Evolutionary conservation across 1,139 yeast species (phyloP).

Genomic region (Geotrichum phurueaensis): DNA sequence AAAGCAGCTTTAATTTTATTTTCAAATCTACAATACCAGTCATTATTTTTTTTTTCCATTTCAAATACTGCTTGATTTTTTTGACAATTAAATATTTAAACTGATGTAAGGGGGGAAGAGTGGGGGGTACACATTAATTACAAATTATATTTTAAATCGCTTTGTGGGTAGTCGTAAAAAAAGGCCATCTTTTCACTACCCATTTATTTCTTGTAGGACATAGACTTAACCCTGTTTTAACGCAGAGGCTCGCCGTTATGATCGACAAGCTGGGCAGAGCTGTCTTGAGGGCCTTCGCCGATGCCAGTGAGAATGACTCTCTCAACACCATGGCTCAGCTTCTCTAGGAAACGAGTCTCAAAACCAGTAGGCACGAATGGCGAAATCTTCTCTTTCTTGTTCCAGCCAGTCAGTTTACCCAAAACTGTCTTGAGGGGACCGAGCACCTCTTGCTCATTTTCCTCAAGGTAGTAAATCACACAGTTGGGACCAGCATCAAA

Average conservation of each 20-base stretch:
- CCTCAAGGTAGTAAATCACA: slow-evolving; percentile 77
- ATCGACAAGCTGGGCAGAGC: slow-evolving; percentile 10
- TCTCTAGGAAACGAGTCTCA: slow-evolving; percentile 43
- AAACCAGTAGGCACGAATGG: slow-evolving; percentile 36
- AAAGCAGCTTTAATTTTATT: too few relatives aligned
- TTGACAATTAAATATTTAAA: background rate
- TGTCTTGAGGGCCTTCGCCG: slow-evolving; percentile 67
- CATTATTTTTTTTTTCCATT: background rate
- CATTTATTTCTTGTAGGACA: background rate
- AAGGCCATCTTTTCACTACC: background rate
- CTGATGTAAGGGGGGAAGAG: too few relatives aligned
- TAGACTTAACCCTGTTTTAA: background rate
- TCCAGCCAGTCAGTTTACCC: slow-evolving; percentile 66
- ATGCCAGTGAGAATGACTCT: slow-evolving; percentile 76
- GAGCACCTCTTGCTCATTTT: slow-evolving; percentile 59
- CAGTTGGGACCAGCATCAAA: slow-evolving; percentile 99
- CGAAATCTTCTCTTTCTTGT: slow-evolving; percentile 37
- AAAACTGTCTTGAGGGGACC: slow-evolving; percentile 41
- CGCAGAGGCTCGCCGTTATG: slow-evolving; percentile 13
- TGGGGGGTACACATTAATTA: background rate
- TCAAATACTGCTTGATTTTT: background rate
- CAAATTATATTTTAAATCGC: background rate
- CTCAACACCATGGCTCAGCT: slow-evolving; percentile 63
- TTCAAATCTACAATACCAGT: too few relatives aligned
- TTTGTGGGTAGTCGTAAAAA: background rate